phyloP scores from a whole-genome alignment of 139 green algal genomes.

The Chlorella vulgaris region DNA sequence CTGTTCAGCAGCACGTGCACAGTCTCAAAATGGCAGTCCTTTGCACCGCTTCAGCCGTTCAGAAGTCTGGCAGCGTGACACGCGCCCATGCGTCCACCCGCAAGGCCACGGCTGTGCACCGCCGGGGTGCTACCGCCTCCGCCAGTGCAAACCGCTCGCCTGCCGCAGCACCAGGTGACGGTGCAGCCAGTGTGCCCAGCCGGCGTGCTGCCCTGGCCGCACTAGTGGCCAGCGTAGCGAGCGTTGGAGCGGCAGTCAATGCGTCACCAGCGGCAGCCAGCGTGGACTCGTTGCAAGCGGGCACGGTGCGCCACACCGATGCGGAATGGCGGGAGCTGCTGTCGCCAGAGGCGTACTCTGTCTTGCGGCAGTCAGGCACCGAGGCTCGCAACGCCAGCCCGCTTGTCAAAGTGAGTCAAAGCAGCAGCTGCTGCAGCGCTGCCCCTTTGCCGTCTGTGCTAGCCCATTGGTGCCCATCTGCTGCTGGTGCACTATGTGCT shows the following conservation, averaged over 20 bases:
- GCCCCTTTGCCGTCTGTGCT: no score
- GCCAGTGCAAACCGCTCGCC: background rate
- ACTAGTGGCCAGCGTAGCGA: constrained; percentile 28
- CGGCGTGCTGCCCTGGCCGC: constrained; percentile 16
- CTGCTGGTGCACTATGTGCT: no score
- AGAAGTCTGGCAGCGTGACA: no score
- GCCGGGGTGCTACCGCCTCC: no score
- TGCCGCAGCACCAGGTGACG: background rate
- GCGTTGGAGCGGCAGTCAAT: no score
- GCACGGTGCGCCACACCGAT: constrained; percentile 37
- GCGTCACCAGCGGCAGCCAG: background rate
- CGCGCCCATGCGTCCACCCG: no score
- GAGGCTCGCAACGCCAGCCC: constrained; percentile 54
- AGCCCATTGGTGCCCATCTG: no score
- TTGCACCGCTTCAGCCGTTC: no score
- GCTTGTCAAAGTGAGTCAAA: background rate
- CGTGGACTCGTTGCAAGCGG: background rate
- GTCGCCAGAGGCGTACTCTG: constrained; percentile 54
- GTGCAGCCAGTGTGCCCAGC: background rate
- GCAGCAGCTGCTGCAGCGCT: background rate
- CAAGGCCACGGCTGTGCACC: no score
- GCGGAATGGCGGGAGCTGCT: constrained; percentile 61
- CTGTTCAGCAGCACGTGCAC: no score
- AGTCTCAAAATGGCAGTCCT: no score
- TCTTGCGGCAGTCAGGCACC: constrained; percentile 71